phyloP scores from a whole-genome alignment of 805 yeast species.

The Wickerhamiella nectarea region DNA sequence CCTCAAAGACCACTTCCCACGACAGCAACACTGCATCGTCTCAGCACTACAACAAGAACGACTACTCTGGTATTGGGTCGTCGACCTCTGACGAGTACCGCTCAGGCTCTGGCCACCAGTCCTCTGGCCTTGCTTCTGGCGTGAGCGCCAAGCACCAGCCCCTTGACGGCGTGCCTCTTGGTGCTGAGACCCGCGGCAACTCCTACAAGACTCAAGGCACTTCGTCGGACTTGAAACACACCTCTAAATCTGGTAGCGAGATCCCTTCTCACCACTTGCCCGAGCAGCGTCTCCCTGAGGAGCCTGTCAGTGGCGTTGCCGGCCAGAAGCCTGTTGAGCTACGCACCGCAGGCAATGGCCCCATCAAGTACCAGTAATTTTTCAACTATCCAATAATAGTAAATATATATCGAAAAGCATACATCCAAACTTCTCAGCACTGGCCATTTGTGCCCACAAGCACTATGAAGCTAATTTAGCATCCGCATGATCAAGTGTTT shows the following conservation, averaged over 20 bases:
- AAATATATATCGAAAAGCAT: no score
- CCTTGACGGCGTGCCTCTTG: neutral
- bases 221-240: neutral
- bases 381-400: neutral
- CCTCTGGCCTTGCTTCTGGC: neutral
- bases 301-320: neutral
- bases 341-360: neutral
- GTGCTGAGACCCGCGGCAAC: neutral
- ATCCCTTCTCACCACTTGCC: neutral
- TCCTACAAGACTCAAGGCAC: neutral
- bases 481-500: no score
- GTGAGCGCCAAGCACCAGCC: neutral
- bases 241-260: neutral
- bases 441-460: no score
- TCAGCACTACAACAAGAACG: neutral
- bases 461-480: no score
- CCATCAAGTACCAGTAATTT: neutral
- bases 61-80: neutral
- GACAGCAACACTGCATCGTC: neutral
- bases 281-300: neutral
- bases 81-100: neutral
- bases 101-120: neutral
- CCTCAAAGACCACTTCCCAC: neutral
- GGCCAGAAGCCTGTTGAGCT: neutral
- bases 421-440: no score